Evolutionary conservation across 306 rosid species (phyloP).

Genomic region (Quercus cerris): DNA sequence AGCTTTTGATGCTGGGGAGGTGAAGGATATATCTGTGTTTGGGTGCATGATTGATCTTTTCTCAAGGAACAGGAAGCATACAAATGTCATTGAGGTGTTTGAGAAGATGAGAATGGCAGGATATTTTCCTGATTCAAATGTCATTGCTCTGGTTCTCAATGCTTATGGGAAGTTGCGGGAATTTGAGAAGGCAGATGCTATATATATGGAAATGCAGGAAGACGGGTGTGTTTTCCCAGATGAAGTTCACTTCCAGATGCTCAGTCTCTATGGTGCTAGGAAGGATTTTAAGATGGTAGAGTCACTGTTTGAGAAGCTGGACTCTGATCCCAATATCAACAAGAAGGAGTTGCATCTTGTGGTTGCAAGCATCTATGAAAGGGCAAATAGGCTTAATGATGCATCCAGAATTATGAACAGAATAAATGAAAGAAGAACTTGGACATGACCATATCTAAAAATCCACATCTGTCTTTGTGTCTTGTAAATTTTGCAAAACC

Average conservation of each 20-base stretch:
- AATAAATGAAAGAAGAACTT: slow-evolving; percentile 41
- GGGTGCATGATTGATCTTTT: slow-evolving; percentile 71
- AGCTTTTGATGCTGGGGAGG: slow-evolving; percentile 70
- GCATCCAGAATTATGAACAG: slow-evolving; percentile 71
- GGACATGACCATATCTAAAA: slow-evolving; percentile 32
- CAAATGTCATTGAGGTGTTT: slow-evolving; percentile 71
- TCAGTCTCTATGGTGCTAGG: slow-evolving; percentile 70
- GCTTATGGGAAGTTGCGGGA: slow-evolving; percentile 82
- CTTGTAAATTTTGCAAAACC: neutral
- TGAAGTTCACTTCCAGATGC: slow-evolving; percentile 91
- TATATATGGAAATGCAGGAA: slow-evolving; percentile 71
- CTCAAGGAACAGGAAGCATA: slow-evolving; percentile 67
- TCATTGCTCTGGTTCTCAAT: slow-evolving; percentile 79
- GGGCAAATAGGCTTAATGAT: slow-evolving; percentile 70
- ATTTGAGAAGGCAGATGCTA: slow-evolving; percentile 72
- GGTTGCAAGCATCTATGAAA: slow-evolving; percentile 72
- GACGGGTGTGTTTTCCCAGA: slow-evolving; percentile 78
- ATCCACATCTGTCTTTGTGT: slow-evolving; percentile 13
- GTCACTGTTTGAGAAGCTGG: slow-evolving; percentile 59
- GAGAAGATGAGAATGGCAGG: slow-evolving; percentile 82
- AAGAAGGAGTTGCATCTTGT: slow-evolving; percentile 87
- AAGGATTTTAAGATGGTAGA: slow-evolving; percentile 62
- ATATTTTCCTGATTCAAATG: slow-evolving; percentile 80
- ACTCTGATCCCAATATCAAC: slow-evolving; percentile 75
- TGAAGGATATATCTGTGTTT: slow-evolving; percentile 73